These are phyloP conservation scores for Trametes sanguinea DNA, from an alignment of 768 basidiomycete genomes.

Conservation along the genomic window DNA sequence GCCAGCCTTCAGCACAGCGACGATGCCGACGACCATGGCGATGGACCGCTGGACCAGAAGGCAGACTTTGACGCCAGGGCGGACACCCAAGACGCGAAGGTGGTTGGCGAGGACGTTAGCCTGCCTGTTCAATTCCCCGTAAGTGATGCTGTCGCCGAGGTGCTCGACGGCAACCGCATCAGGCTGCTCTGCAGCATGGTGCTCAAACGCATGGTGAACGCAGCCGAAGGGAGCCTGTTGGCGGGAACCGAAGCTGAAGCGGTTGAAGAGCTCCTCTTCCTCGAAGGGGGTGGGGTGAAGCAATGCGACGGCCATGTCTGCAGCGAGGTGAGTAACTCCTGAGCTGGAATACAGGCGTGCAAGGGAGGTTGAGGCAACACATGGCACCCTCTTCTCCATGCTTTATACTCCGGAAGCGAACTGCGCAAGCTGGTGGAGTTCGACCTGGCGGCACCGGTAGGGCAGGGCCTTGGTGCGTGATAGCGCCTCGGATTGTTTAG, in stretches of 20 bases:
- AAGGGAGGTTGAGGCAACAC: slow-evolving; percentile 2
- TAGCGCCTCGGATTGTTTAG: background rate
- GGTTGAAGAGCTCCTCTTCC: slow-evolving; percentile 46
- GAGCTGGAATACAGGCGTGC: slow-evolving; percentile 3
- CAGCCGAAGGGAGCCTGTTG: slow-evolving; percentile 45
- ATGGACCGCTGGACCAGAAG: slow-evolving; percentile 58
- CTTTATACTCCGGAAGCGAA: slow-evolving; percentile 9
- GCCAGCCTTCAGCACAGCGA: slow-evolving; percentile 58
- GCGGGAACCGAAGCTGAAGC: slow-evolving; percentile 46
- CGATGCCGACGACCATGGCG: slow-evolving; percentile 52
- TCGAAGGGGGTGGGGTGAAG: slow-evolving; percentile 37
- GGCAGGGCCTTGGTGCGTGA: slow-evolving; percentile 1
- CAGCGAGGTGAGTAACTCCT: slow-evolving; percentile 6
- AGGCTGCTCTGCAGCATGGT: slow-evolving; percentile 44
- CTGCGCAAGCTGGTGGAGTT: slow-evolving; percentile 18
- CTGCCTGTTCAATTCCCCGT: slow-evolving; percentile 49
- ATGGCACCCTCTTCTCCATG: background rate
- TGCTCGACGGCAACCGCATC: slow-evolving; percentile 50
- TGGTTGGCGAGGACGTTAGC: slow-evolving; percentile 48
- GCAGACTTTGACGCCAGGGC: slow-evolving; percentile 53
- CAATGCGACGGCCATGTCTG: slow-evolving; percentile 20
- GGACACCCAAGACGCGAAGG: slow-evolving; percentile 46
- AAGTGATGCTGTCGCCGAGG: slow-evolving; percentile 49
- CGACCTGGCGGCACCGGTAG: background rate
- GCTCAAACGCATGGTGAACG: slow-evolving; percentile 58